Evolutionary conservation across 2,329 filamentous ascomycete species (phyloP).

Genomic region (Cadophora luteo-olivacea): DNA sequence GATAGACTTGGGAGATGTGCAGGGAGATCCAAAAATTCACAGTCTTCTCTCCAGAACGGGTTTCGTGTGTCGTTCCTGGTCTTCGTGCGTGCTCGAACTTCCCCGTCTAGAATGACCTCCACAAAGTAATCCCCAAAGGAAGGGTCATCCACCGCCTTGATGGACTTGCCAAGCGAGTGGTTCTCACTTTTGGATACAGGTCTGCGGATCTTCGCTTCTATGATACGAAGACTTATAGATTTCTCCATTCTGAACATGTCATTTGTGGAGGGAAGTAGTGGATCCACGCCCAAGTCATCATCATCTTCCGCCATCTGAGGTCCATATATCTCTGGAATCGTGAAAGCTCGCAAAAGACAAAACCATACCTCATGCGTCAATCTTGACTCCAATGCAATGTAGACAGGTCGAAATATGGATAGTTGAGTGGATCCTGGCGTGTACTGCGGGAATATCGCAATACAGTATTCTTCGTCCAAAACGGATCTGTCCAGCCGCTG

Average conservation of each 20-base stretch:
- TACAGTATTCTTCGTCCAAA: slow-evolving; percentile 89
- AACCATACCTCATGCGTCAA: slow-evolving; percentile 98
- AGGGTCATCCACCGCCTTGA: slow-evolving; percentile 51
- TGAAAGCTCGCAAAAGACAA: slow-evolving; percentile 87
- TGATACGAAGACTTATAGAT: slow-evolving; percentile 62
- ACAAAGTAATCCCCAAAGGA: slow-evolving; percentile 75
- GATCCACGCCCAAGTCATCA: slow-evolving; percentile 27
- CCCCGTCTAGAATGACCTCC: slow-evolving; percentile 80
- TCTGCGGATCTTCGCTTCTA: slow-evolving; percentile 63
- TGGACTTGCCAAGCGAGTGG: slow-evolving; percentile 35
- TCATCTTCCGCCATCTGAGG: slow-evolving; percentile 31
- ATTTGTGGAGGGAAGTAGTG: slow-evolving; percentile 39
- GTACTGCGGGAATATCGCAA: slow-evolving; percentile 95
- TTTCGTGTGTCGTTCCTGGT: slow-evolving; percentile 74
- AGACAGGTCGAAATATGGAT: slow-evolving; percentile 84
- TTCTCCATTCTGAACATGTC: slow-evolving; percentile 69
- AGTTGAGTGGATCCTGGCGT: slow-evolving; percentile 74
- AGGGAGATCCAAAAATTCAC: slow-evolving; percentile 77
- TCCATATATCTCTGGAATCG: slow-evolving; percentile 87
- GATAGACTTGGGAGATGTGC: slow-evolving; percentile 72
- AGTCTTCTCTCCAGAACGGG: slow-evolving; percentile 82
- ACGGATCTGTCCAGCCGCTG: slow-evolving; percentile 91
- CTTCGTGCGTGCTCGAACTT: slow-evolving; percentile 77
- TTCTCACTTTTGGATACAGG: slow-evolving; percentile 42
- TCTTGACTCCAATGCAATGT: slow-evolving; percentile 83